phyloP scores from a whole-genome alignment of 768 basidiomycete genomes.

The Trametes cubensis region DNA sequence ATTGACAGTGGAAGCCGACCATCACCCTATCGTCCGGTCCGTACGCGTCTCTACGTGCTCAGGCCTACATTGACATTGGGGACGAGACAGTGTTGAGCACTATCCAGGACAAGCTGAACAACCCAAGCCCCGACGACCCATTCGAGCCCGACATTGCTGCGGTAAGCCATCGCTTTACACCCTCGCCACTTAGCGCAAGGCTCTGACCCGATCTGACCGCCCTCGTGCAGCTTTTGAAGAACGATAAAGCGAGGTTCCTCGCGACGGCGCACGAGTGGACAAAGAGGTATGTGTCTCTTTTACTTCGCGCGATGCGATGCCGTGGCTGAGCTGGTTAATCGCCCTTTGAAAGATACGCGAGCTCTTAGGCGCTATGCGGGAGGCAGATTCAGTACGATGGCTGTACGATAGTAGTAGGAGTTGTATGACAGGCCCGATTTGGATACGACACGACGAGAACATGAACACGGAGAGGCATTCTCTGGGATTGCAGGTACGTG shows the following conservation, averaged over 20 bases:
- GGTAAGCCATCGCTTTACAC: constrained; percentile 44
- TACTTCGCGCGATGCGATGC: too few relatives aligned
- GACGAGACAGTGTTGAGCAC: constrained; percentile 60
- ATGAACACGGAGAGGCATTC: too few relatives aligned
- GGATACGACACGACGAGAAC: too few relatives aligned
- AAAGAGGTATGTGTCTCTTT: constrained; percentile 61
- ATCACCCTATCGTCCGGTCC: constrained; percentile 71
- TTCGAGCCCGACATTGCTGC: constrained; percentile 88
- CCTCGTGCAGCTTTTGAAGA: constrained; percentile 64
- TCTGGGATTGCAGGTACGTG: too few relatives aligned
- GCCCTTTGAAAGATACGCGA: constrained; percentile 5
- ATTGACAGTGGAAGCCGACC: constrained; percentile 79
- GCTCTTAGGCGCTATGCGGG: neutral
- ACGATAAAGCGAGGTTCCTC: constrained; percentile 73
- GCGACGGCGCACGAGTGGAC: constrained; percentile 82
- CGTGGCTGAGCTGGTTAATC: neutral
- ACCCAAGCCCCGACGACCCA: constrained; percentile 86
- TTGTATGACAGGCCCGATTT: too few relatives aligned
- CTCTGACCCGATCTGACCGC: neutral
- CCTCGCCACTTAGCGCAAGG: neutral
- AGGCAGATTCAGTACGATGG: too few relatives aligned
- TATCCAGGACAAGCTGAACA: constrained; percentile 85
- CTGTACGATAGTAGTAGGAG: too few relatives aligned
- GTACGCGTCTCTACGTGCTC: constrained; percentile 19
- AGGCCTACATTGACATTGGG: neutral